Conservation (phyloP, 257 asterid genomes). For the Agastache rugosa region DNA sequence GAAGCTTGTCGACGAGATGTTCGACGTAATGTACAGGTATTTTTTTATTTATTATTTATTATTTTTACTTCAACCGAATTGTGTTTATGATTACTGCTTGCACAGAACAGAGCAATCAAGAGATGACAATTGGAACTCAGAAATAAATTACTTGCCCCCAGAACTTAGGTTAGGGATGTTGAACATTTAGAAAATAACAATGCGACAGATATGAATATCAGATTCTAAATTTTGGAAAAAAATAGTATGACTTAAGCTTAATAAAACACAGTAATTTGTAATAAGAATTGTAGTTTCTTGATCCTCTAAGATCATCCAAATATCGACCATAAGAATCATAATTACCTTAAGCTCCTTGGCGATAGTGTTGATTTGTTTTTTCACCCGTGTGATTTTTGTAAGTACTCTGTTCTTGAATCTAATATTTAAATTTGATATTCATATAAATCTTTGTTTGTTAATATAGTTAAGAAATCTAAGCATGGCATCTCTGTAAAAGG, state of each 20-base stretch:
- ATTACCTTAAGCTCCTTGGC: not conserved
- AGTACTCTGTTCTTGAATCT: not conserved
- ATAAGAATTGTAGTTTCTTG: not conserved
- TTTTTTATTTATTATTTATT: not conserved
- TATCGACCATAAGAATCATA: not conserved
- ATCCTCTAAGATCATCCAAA: not conserved
- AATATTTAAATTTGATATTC: not conserved
- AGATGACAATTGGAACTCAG: not conserved
- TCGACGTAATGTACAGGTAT: conserved; percentile 93
- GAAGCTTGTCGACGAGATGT: conserved; percentile 83
- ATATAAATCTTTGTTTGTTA: too few species aligned
- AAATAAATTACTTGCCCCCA: not conserved
- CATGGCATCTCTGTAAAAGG: not conserved
- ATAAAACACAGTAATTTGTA: not conserved
- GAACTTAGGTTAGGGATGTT: not conserved
- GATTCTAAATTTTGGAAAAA: not conserved
- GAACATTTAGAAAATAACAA: not conserved
- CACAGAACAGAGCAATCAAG: not conserved
- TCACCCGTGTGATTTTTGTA: not conserved
- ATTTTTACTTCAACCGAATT: not conserved
- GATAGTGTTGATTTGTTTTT: not conserved
- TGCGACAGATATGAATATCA: not conserved
- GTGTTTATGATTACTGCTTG: not conserved
- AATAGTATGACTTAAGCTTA: not conserved
- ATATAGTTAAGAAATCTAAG: not conserved